phyloP scores from a whole-genome alignment of 495 filamentous ascomycete species.

The Barbatosphaeria neglecta region DNA sequence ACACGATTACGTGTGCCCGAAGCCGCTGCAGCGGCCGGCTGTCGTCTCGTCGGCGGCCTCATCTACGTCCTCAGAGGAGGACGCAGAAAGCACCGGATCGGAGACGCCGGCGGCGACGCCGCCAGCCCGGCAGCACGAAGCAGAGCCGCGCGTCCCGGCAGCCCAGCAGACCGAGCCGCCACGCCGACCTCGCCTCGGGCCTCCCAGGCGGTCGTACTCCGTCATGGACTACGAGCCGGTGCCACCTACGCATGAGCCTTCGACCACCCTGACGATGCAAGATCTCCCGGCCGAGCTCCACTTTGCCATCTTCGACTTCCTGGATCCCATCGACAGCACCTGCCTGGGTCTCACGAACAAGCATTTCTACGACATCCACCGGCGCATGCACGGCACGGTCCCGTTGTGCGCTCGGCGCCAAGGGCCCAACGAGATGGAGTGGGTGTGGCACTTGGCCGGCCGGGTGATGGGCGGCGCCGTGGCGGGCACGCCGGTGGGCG shows the following conservation, averaged over 20 bases:
- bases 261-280: slow-evolving; percentile 20
- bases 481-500: background rate
- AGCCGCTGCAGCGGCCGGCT: slow-evolving; percentile 3
- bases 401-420: slow-evolving; percentile 32
- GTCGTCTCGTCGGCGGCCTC: background rate
- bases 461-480: slow-evolving; percentile 12
- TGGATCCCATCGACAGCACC: slow-evolving; percentile 44
- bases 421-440: slow-evolving; percentile 44
- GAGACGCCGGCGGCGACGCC: background rate
- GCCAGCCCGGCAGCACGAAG: background rate
- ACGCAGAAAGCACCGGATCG: background rate
- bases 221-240: slow-evolving; percentile 36
- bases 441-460: slow-evolving; percentile 39
- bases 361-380: slow-evolving; percentile 40
- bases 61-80: background rate
- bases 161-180: background rate
- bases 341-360: slow-evolving; percentile 40
- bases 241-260: slow-evolving; percentile 25
- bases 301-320: slow-evolving; percentile 38
- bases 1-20: slow-evolving; percentile 16
- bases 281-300: slow-evolving; percentile 49
- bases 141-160: background rate
- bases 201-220: slow-evolving; percentile 33
- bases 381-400: slow-evolving; percentile 36
- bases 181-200: slow-evolving; percentile 14